Evolutionary conservation across 2,329 filamentous ascomycete genomes (phyloP), one percentile per base, ranked within the genome.

Genomic region (Tolypocladium ovalisporum): DNA sequence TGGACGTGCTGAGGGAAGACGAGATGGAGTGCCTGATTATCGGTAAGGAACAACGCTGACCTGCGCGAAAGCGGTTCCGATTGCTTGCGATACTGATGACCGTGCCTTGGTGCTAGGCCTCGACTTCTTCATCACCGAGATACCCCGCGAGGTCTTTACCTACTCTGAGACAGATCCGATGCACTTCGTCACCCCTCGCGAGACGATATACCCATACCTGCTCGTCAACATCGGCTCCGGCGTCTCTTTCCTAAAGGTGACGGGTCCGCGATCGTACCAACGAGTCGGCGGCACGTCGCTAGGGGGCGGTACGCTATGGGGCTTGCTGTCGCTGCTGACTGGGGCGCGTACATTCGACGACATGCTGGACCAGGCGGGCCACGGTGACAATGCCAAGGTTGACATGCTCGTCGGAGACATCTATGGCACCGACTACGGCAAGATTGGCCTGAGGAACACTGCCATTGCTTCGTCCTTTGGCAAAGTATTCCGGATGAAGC

Each of bases 21-120:
- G 94, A 99, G 75, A 99, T 99, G 94, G 91, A 96, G 72, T 99
- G 94, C 69, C 76, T 99, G 58, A 99, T 99, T 62, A 94, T 94
- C 67, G 91, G 89, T 91, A 72, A 62, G 77, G 9, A 4, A 24
- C 32, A 13, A 19, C 36, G 12, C 9, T 15, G 44, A 2, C 17
- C n/a, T 4, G 9, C 19, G 19, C 10, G 29, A n/a, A 27, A 4
- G 5, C 3, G 4, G n/a, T 0, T 13, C 27, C 17, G 17, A 15
- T 5, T 9, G 22, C 42, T 19, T 52, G 24, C 12, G n/a, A 51
- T 42, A n/a, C 42, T 54, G 27, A 55, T 54, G 29, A 12, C 22
- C 15, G 5, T 29, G 32, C 42, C 17, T 10, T 52, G 17, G 19
- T 32, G 36, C 60, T 65, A 90, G 91, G 93, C 15, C 85, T 99